Percentiles rank a stretch among this genome's conserved stretches.
Conservation (phyloP, 2,329 filamentous ascomycete genomes). For the Didymellaceae sp. region DNA sequence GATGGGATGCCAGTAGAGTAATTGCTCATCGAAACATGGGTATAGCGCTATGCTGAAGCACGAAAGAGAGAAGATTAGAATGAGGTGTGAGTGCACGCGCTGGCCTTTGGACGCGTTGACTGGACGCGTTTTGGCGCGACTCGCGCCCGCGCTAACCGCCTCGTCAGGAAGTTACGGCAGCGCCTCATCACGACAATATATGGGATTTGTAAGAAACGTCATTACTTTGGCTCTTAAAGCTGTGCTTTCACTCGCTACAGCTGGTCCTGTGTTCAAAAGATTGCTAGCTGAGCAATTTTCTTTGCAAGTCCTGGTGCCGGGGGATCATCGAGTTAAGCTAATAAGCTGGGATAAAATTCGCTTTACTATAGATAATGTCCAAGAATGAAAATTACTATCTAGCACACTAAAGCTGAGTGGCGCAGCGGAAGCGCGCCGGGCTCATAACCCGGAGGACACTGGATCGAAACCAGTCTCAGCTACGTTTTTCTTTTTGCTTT, state of each 20-base stretch:
- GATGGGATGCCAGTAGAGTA: slow-evolving; percentile 49
- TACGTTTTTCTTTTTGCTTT: slow-evolving; percentile 12
- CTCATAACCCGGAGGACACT: slow-evolving; percentile 48
- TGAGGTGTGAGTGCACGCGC: background rate
- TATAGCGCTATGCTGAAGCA: slow-evolving; percentile 9
- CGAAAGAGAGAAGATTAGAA: background rate
- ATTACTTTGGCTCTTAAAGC: too few species aligned
- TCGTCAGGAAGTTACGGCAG: too few species aligned
- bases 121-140: slow-evolving; percentile 25
- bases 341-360: background rate
- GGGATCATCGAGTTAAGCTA: too few species aligned
- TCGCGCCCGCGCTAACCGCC: slow-evolving; percentile 17
- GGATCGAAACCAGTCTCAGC: slow-evolving; percentile 38
- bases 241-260: too few species aligned
- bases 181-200: too few species aligned
- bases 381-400: background rate
- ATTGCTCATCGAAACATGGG: slow-evolving; percentile 31
- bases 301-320: too few species aligned
- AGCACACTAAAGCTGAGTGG: slow-evolving; percentile 46
- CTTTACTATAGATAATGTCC: background rate
- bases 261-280: too few species aligned
- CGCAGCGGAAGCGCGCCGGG: slow-evolving; percentile 49
- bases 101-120: slow-evolving; percentile 4
- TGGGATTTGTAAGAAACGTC: too few species aligned
- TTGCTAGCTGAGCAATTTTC: too few species aligned